A percentile compares a stretch with the other conserved stretches of the same genome.
phyloP scores from a whole-genome alignment of 2,329 filamentous ascomycete species.

The Fusarium incarnatum region DNA sequence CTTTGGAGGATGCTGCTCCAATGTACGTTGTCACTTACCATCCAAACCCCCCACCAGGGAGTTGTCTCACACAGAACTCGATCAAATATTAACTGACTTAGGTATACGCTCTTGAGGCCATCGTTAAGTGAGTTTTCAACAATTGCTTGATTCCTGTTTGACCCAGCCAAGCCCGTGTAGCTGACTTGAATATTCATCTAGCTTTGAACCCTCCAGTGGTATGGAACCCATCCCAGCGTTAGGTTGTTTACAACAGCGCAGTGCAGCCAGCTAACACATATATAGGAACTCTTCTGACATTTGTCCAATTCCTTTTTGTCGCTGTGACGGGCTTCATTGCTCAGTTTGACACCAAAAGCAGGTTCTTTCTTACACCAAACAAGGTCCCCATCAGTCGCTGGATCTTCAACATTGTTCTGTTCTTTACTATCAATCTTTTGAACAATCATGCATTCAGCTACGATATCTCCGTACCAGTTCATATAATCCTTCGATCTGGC shows the following conservation, averaged over 20 bases:
- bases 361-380: slow-evolving; percentile 80
- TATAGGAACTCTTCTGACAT: slow-evolving; percentile 84
- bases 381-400: slow-evolving; percentile 86
- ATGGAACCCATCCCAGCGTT: slow-evolving; percentile 39
- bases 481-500: slow-evolving; percentile 95
- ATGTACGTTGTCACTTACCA: slow-evolving; percentile 66
- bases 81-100: slow-evolving; percentile 53
- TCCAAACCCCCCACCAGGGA: not conserved
- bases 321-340: slow-evolving; percentile 80
- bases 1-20: slow-evolving; percentile 95
- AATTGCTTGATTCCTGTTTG: not conserved
- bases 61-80: slow-evolving; percentile 18
- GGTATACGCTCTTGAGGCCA: slow-evolving; percentile 96
- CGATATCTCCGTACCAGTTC: slow-evolving; percentile 93
- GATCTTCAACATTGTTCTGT: slow-evolving; percentile 88
- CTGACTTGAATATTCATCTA: slow-evolving; percentile 51
- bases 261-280: slow-evolving; percentile 30
- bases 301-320: slow-evolving; percentile 89
- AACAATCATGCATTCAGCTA: slow-evolving; percentile 99
- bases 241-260: not conserved
- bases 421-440: slow-evolving; percentile 92
- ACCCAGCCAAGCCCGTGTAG: slow-evolving; percentile 1
- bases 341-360: slow-evolving; percentile 75
- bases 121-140: slow-evolving; percentile 78
- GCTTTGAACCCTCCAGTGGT: slow-evolving; percentile 87